A percentile compares a stretch with the other conserved stretches of the same genome.
Conservation (phyloP, 2,329 filamentous ascomycete species). For the Alternaria novae-zelandiae region DNA sequence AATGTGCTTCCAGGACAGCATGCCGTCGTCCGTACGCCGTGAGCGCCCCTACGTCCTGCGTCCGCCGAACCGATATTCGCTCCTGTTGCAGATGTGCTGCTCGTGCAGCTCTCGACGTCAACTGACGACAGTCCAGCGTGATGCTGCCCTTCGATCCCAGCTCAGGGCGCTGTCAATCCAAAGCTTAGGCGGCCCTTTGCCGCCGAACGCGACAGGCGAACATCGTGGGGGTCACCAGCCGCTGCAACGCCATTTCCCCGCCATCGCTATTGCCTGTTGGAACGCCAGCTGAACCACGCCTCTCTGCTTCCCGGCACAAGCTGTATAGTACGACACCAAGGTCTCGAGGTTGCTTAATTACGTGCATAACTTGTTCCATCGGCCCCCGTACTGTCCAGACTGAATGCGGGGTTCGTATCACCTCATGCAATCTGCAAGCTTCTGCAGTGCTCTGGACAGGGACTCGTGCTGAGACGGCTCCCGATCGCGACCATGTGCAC, state of each 20-base stretch:
- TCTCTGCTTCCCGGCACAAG: slow-evolving; percentile 12
- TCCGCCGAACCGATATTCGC: slow-evolving; percentile 10
- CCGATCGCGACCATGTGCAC: slow-evolving; percentile 7
- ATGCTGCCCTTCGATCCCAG: slow-evolving; percentile 6
- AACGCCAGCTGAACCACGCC: background rate
- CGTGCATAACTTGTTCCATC: background rate
- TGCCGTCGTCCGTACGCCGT: slow-evolving; percentile 7
- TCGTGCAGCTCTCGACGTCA: background rate
- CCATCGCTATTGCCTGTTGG: background rate
- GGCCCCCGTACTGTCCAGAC: background rate
- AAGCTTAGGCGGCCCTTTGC: slow-evolving; percentile 17
- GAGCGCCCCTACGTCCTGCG: slow-evolving; percentile 1
- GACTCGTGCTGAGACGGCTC: background rate
- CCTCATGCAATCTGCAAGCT: slow-evolving; percentile 11
- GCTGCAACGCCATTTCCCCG: background rate
- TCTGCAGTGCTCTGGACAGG: slow-evolving; percentile 7
- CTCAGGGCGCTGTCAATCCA: slow-evolving; percentile 9
- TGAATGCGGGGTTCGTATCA: slow-evolving; percentile 16
- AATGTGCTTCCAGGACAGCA: slow-evolving; percentile 4
- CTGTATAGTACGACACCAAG: background rate
- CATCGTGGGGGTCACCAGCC: slow-evolving; percentile 17
- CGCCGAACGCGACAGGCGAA: slow-evolving; percentile 19
- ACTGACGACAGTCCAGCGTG: slow-evolving; percentile 6
- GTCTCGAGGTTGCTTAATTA: slow-evolving; percentile 1
- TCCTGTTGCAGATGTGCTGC: background rate